phyloP scores from a whole-genome alignment of 2,329 filamentous ascomycete genomes.

The Pleomassaria siparia region DNA sequence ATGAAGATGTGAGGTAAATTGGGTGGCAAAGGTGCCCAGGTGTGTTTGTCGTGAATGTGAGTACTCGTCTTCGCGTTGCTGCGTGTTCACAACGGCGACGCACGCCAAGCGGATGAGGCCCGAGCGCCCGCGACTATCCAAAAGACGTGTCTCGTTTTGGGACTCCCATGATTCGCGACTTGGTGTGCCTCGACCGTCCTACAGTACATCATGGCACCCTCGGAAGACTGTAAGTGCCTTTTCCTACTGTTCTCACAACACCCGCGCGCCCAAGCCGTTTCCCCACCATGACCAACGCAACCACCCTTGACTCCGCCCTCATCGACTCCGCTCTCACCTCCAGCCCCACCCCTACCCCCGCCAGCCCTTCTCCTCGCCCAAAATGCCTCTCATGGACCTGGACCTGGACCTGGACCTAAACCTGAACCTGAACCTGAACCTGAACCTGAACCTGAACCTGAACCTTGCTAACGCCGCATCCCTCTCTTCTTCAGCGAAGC shows the following conservation, averaged over 20 bases:
- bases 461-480: slow-evolving; percentile 15
- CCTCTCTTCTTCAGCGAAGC: slow-evolving; percentile 55
- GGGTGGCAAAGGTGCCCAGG: not conserved
- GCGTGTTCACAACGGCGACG: not conserved
- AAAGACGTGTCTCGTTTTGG: not conserved
- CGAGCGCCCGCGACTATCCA: slow-evolving; percentile 1
- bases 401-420: too few species aligned
- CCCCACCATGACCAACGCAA: too few species aligned
- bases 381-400: not conserved
- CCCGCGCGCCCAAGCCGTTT: slow-evolving; percentile 1
- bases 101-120: not conserved
- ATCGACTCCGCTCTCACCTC: not conserved
- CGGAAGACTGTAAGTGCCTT: slow-evolving; percentile 40
- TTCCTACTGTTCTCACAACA: slow-evolving; percentile 6
- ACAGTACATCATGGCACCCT: slow-evolving; percentile 38
- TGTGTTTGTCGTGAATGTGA: too few species aligned
- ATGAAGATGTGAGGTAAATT: slow-evolving; percentile 24
- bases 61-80: too few species aligned
- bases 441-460: not conserved
- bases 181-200: too few species aligned
- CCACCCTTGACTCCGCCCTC: not conserved
- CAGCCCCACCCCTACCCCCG: slow-evolving; percentile 1
- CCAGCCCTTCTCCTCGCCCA: not conserved
- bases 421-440: not conserved
- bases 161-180: slow-evolving; percentile 1